Conservation (phyloP, 2,329 filamentous ascomycete species). For the Penicillium sp. region DNA sequence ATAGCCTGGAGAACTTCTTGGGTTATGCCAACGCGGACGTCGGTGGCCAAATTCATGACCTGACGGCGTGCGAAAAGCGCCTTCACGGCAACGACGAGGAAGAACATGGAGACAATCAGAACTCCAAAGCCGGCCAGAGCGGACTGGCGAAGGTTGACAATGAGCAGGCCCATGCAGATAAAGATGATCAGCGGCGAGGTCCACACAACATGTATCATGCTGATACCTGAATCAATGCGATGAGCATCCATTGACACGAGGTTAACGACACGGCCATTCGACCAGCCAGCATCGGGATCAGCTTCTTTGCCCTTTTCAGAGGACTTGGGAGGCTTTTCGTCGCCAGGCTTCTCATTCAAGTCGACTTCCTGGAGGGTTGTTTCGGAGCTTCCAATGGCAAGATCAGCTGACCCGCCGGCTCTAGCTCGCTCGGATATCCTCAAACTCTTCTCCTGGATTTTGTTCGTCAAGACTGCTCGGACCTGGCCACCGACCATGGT, state of each 20-base stretch:
- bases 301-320: neutral
- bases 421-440: conserved; percentile 1
- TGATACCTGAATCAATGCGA: neutral
- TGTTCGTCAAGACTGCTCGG: neutral
- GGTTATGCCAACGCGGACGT: neutral
- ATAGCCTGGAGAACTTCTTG: neutral
- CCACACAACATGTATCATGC: neutral
- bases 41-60: neutral
- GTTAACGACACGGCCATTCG: neutral
- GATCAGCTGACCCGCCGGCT: neutral
- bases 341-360: neutral
- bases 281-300: neutral
- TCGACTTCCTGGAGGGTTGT: neutral
- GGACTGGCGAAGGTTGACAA: neutral
- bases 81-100: neutral
- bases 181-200: neutral
- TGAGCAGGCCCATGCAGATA: neutral
- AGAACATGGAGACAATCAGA: neutral
- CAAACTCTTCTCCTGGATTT: conserved; percentile 3
- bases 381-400: neutral
- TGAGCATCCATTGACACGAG: neutral
- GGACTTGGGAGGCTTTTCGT: neutral
- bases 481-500: neutral
- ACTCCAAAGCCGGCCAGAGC: neutral
- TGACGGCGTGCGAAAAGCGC: neutral